phyloP scores from a whole-genome alignment of 805 yeast genomes.

The Saccharomycopsis capsularis region DNA sequence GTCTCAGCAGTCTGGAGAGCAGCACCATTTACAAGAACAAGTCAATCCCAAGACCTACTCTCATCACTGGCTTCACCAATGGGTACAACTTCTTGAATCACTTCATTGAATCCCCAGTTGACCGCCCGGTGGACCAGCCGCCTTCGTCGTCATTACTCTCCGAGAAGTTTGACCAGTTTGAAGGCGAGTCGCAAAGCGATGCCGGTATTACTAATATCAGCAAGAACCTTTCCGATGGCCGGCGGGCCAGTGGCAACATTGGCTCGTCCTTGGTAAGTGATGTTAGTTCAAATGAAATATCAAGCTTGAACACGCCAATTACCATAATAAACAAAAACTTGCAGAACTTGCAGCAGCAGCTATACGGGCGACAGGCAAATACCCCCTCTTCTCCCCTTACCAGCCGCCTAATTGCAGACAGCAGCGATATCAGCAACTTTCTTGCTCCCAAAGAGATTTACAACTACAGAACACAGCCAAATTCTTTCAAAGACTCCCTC shows the following conservation, averaged over 20 bases:
- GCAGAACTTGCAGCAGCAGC: conserved; percentile 5
- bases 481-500: conserved; percentile 18
- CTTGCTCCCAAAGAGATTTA: neutral
- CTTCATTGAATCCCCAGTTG: conserved; percentile 19
- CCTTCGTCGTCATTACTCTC: neutral
- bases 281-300: neutral
- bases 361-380: neutral
- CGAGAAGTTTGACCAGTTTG: too few relatives aligned
- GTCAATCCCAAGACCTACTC: conserved; percentile 9
- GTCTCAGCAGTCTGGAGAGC: neutral
- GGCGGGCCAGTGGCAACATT: neutral
- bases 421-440: neutral
- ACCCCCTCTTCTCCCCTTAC: neutral
- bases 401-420: neutral
- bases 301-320: conserved; percentile 9
- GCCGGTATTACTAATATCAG: neutral
- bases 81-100: conserved; percentile 21
- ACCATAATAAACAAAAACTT: conserved; percentile 11
- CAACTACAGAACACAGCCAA: conserved; percentile 20
- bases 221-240: neutral
- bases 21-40: neutral
- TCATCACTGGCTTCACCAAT: conserved; percentile 18
- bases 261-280: neutral
- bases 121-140: neutral
- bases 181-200: neutral